Conservation (phyloP, 2,329 filamentous ascomycete species). For the Pseudopyrenochaeta lycopersici region DNA sequence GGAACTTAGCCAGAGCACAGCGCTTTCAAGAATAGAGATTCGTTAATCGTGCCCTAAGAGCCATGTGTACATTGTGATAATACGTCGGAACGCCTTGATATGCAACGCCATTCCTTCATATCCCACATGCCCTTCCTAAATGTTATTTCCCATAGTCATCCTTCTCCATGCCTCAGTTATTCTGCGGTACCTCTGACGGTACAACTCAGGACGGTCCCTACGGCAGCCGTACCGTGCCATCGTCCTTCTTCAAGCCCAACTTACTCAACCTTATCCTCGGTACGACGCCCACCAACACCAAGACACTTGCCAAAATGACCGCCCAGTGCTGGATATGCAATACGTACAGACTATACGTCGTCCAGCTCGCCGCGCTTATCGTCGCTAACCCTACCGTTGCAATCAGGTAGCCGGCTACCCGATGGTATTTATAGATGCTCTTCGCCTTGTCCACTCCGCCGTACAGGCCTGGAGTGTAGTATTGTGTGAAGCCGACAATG, state of each 20-base stretch:
- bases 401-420: constrained; percentile 77
- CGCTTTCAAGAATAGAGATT: too few species aligned
- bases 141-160: too few species aligned
- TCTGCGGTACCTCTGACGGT: too few species aligned
- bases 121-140: too few species aligned
- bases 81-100: too few species aligned
- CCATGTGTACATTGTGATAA: too few species aligned
- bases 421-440: constrained; percentile 89
- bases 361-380: constrained; percentile 77
- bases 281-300: constrained; percentile 76
- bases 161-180: too few species aligned
- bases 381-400: constrained; percentile 77
- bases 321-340: constrained; percentile 81
- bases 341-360: constrained; percentile 74
- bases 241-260: constrained; percentile 65
- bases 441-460: constrained; percentile 83
- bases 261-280: constrained; percentile 85
- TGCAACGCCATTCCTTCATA: too few species aligned
- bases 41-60: too few species aligned
- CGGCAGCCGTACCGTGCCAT: constrained; percentile 21
- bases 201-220: too few species aligned
- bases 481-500: constrained; percentile 82
- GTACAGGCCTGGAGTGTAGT: constrained; percentile 76
- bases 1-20: too few species aligned
- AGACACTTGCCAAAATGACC: constrained; percentile 69